Evolutionary conservation across 2,329 filamentous ascomycete genomes (phyloP), one percentile per base, ranked within the genome.

Genomic region (Bipolaris sorokiniana): DNA sequence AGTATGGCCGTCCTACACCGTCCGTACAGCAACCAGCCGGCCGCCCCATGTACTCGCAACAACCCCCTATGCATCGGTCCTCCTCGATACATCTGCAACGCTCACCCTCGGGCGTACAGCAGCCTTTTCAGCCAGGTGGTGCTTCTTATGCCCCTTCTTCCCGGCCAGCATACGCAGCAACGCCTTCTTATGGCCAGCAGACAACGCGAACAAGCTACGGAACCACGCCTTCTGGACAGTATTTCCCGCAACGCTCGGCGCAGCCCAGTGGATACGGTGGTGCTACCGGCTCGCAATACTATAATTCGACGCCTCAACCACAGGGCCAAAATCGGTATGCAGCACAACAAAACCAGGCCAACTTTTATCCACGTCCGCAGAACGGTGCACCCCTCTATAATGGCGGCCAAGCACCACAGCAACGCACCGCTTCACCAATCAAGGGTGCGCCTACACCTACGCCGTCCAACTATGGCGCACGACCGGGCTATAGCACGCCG

Each of bases 81-180:
- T 75, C 76, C 0, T 76, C 75, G 3, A 66, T 76, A 36, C 71
- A 76, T 33, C 70, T 74, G 40, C 70, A 73, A 48, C 72, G 73
- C 36, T 72, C 73, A 34, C 66, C 70, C n/a, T 71, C 71, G 11
- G 67, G 67, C 20, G 59, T 65, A 9, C 51, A 65, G 5, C 72
- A 72, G 45, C 54, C 58, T 23, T 77, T 69, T 31, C 75, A 72
- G 47, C 54, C 70, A 26, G 66, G 72, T 5, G 57, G 62, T 34
- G 61, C 65, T 7, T 65, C 70, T 11, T 76, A 75, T 60, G 63
- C 63, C 7, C 64, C 64, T 38, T 64, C 69, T 7, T 59, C 71
- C 7, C 63, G 71, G 48, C 65, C 67, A 48, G 61, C 57, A 16
- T 76, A 71, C 38, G 54, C 70, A 16, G 57, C 66, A 15, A 66